phyloP scores from a whole-genome alignment of 1,284 basidiomycete genomes.

The Erythrobasidium hasegawianum region DNA sequence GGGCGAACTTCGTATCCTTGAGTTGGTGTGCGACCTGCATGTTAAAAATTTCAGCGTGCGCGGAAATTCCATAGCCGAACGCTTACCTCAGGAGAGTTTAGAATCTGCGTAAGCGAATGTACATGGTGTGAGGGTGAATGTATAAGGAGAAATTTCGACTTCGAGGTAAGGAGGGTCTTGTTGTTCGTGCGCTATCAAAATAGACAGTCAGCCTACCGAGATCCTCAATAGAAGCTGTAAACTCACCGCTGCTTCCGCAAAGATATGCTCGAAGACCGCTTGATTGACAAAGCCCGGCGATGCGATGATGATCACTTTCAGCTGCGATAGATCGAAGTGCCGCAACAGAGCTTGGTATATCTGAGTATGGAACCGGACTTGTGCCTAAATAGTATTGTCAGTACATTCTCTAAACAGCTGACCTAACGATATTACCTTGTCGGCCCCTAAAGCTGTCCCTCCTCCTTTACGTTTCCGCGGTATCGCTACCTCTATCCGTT shows the following conservation, averaged over 20 bases:
- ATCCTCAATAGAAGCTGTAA: background rate
- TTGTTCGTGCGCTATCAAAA: conserved; percentile 61
- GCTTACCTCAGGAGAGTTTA: conserved; percentile 84
- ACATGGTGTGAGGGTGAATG: conserved; percentile 92
- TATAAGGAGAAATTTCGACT: conserved; percentile 83
- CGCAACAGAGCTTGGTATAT: conserved; percentile 83
- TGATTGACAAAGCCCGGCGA: conserved; percentile 96
- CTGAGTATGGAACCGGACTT: conserved; percentile 37
- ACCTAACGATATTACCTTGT: conserved; percentile 62
- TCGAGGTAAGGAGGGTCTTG: conserved; percentile 70
- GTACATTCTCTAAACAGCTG: too few relatives aligned
- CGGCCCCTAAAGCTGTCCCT: conserved; percentile 65
- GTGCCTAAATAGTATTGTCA: conserved; percentile 39
- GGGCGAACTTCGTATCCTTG: conserved; percentile 96
- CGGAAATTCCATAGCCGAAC: conserved; percentile 23
- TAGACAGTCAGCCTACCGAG: background rate
- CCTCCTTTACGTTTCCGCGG: conserved; percentile 85
- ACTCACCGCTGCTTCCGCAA: conserved; percentile 65
- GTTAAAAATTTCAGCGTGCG: background rate
- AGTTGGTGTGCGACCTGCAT: conserved; percentile 65
- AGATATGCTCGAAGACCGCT: conserved; percentile 77
- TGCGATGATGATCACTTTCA: conserved; percentile 90
- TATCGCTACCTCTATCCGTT: conserved; percentile 83
- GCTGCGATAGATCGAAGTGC: conserved; percentile 75
- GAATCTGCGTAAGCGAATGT: conserved; percentile 87